Conservation (phyloP, 164 flowering plant species). For the Houttuynia cordata region DNA sequence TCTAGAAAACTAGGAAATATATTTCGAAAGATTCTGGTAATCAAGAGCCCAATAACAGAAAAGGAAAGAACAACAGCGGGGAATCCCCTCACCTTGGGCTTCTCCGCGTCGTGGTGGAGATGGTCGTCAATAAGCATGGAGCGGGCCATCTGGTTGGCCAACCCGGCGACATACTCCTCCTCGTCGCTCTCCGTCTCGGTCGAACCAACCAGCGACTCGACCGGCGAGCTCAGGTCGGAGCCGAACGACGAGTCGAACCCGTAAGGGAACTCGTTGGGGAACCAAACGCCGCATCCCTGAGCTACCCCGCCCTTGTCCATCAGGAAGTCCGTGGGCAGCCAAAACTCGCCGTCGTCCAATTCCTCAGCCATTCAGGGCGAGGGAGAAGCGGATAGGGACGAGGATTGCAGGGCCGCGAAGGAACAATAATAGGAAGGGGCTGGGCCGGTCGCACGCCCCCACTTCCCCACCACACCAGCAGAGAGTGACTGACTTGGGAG, state of each 20-base stretch:
- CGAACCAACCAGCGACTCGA: constrained; percentile 20
- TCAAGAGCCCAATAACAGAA: background rate
- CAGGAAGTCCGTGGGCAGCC: constrained; percentile 53
- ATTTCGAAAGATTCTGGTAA: too few relatives aligned
- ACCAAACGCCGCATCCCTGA: constrained; percentile 5
- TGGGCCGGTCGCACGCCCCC: background rate
- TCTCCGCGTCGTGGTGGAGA: background rate
- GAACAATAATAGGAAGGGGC: constrained; percentile 16
- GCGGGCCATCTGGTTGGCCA: constrained; percentile 43
- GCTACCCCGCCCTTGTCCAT: constrained; percentile 23
- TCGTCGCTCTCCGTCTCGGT: constrained; percentile 27
- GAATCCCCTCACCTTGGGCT: constrained; percentile 17
- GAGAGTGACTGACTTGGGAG: background rate
- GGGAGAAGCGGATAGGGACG: too few relatives aligned
- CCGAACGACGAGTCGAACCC: constrained; percentile 25
- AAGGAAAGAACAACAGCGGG: background rate
- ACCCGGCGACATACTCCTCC: constrained; percentile 28
- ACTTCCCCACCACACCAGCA: background rate
- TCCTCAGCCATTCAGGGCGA: constrained; percentile 3
- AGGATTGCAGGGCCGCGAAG: constrained; percentile 22
- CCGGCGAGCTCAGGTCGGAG: constrained; percentile 29
- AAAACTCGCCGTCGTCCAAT: constrained; percentile 40
- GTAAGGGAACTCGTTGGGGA: constrained; percentile 43
- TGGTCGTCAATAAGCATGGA: constrained; percentile 31
- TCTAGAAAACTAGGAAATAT: too few relatives aligned